Conservation (phyloP, 306 rosid species). For the Mimosa pudica region DNA sequence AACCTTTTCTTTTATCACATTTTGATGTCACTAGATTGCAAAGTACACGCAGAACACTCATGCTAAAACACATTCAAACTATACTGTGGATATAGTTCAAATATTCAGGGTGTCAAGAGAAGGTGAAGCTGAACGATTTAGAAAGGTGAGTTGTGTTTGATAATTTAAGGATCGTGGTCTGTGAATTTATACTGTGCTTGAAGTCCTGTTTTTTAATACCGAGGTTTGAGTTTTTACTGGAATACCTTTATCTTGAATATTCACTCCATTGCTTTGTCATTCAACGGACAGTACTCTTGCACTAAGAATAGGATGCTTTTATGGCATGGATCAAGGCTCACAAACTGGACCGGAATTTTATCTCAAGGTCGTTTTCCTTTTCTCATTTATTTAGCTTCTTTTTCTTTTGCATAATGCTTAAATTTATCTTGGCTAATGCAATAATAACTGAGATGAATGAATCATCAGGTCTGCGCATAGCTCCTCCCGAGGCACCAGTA, state of each 20-base stretch:
- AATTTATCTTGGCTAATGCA: conserved; percentile 27
- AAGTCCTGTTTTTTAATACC: conserved; percentile 18
- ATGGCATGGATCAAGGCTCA: conserved; percentile 98
- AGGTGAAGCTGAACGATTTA: conserved; percentile 73
- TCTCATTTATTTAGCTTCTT: conserved; percentile 16
- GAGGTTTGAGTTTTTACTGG: conserved; percentile 14
- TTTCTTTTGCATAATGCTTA: conserved; percentile 11
- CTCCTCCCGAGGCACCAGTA: conserved; percentile 97
- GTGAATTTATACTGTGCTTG: conserved; percentile 3
- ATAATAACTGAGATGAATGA: conserved; percentile 27
- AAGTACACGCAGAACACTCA: conserved; percentile 83
- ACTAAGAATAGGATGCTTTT: conserved; percentile 81
- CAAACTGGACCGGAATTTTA: conserved; percentile 97
- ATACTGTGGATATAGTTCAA: conserved; percentile 68
- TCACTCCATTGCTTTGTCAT: conserved; percentile 14
- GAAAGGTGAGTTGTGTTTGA: conserved; percentile 58
- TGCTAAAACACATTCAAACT: conserved; percentile 85
- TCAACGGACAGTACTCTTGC: conserved; percentile 61
- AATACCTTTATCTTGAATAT: conserved; percentile 4
- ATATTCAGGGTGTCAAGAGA: conserved; percentile 68
- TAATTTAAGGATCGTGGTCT: conserved; percentile 18
- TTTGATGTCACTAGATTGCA: conserved; percentile 61
- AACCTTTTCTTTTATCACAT: neutral
- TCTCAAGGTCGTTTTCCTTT: conserved; percentile 77
- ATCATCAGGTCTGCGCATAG: conserved; percentile 85